Percentiles rank a stretch among this genome's conserved stretches.
These are phyloP conservation scores for Blastocrithidia nonstop DNA, from an alignment of 208 protist genomes.

Conservation along the genomic window DNA sequence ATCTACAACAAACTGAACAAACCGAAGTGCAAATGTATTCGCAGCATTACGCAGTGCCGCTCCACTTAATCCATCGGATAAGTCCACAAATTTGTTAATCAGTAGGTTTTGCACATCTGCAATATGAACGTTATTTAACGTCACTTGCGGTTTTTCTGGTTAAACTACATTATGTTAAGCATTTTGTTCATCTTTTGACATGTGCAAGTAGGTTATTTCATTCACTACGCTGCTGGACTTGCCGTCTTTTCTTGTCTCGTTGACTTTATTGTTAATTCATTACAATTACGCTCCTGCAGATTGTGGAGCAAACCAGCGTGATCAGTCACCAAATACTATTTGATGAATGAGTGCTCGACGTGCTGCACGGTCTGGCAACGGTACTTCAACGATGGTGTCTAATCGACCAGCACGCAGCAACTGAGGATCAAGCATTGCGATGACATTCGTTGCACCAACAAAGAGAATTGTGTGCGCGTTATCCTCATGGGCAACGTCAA, in stretches of 20 bases:
- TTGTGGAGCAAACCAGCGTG: conserved; percentile 16
- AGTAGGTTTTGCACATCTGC: conserved; percentile 3
- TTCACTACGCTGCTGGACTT: no score
- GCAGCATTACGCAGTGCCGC: conserved; percentile 32
- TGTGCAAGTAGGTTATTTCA: no score
- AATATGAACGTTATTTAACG: neutral
- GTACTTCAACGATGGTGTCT: conserved; percentile 57
- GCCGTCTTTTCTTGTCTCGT: neutral
- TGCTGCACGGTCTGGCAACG: conserved; percentile 33
- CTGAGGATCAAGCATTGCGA: conserved; percentile 46
- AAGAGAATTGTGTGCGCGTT: conserved; percentile 41
- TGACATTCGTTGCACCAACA: conserved; percentile 68
- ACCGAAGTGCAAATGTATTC: conserved; percentile 32
- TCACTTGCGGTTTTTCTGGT: no score
- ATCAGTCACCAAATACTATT: conserved; percentile 54
- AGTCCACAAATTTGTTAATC: conserved; percentile 18
- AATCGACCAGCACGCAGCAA: conserved; percentile 64
- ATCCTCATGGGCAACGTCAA: conserved; percentile 52
- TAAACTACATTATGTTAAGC: no score
- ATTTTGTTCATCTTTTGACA: no score
- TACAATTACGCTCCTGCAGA: no score
- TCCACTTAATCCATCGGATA: conserved; percentile 29
- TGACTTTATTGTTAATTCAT: neutral
- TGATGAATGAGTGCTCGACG: conserved; percentile 17
- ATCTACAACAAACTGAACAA: conserved; percentile 9